Base-by-base conservation (phyloP, 2,329 filamentous ascomycete genomes). In the Ceratocystis harringtonii region DNA sequence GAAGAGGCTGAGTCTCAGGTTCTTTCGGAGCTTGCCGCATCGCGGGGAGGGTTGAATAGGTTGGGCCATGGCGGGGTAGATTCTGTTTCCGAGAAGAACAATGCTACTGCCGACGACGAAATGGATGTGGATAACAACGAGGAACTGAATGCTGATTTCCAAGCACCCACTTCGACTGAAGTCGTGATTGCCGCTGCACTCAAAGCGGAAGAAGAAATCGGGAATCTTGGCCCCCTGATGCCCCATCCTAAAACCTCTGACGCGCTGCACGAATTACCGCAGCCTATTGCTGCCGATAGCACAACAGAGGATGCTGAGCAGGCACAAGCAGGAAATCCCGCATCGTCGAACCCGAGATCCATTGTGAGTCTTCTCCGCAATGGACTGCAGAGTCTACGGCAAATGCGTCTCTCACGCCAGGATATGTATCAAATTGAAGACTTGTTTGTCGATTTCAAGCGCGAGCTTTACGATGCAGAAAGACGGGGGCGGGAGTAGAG, bases 371-470 rank as follows among this genome's bases (percentile, higher is more conserved):
- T 72, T 32, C 70, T 77, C 36, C 72, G 72, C 36, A 63, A 64
- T 43, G 74, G 75, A 0, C 74, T 94, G 28, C 77, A 79, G 22
- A 80, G 84, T 68, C 77, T 91, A 66, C 81, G 80, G 64, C 76
- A 75, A 32, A 78, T 84, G 25, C 78, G 81, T 17, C 75, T 95
- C 52, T 84, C 84, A 17, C 79, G 83, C 10, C 78, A 82, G 10
- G 84, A 89, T 68, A 82, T 90, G 64, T 80, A 85, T 67, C 80
- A 86, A 72, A 80, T 94, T 69, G 89, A 94, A 71, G 87, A 92
- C 72, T 76, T 90, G 70, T 79, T 94, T 72, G 89, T 92, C 77
- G 87, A 92, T 73, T 83, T 92, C 69, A 86, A 88, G 73, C 80
- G 82, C 68, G 84, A 88, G 73, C 79, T 92, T 63, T 88, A 88